Conservation (phyloP, 2,329 filamentous ascomycete species). For the Eutypa lata region DNA sequence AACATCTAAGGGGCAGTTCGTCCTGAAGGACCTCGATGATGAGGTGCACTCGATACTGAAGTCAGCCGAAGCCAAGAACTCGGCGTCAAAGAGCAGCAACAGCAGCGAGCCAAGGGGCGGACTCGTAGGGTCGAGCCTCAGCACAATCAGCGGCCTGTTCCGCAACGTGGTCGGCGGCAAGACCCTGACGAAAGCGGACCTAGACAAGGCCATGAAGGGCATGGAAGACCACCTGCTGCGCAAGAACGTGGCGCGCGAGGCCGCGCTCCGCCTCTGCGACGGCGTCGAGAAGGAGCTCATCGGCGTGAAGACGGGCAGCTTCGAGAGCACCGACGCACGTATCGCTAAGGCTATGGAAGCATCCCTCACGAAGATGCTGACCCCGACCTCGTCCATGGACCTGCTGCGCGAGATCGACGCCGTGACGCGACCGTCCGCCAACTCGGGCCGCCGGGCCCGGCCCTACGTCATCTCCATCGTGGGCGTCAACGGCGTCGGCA, state of each 20-base stretch:
- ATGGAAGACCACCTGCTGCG: constrained; percentile 94
- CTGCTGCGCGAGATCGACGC: constrained; percentile 89
- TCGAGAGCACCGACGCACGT: constrained; percentile 82
- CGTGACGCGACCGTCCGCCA: constrained; percentile 63
- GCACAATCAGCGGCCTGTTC: constrained; percentile 83
- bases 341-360: constrained; percentile 87
- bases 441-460: constrained; percentile 61
- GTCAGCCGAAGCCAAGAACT: constrained; percentile 67
- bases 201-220: constrained; percentile 87
- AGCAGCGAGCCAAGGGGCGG: constrained; percentile 56
- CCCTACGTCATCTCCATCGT: constrained; percentile 98
- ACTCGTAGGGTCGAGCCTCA: constrained; percentile 75
- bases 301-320: constrained; percentile 86
- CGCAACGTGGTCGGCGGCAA: constrained; percentile 94
- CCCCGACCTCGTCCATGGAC: constrained; percentile 90
- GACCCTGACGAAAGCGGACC: constrained; percentile 80
- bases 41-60: constrained; percentile 89
- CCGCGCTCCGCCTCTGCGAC: constrained; percentile 84
- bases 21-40: constrained; percentile 88
- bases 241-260: constrained; percentile 96
- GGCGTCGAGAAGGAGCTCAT: constrained; percentile 87
- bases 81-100: constrained; percentile 30
- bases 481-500: constrained; percentile 96
- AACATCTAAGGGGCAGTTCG: constrained; percentile 86
- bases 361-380: constrained; percentile 91